Conservation (phyloP, 1,139 yeast genomes). For the Yamadazyma atlantica region DNA sequence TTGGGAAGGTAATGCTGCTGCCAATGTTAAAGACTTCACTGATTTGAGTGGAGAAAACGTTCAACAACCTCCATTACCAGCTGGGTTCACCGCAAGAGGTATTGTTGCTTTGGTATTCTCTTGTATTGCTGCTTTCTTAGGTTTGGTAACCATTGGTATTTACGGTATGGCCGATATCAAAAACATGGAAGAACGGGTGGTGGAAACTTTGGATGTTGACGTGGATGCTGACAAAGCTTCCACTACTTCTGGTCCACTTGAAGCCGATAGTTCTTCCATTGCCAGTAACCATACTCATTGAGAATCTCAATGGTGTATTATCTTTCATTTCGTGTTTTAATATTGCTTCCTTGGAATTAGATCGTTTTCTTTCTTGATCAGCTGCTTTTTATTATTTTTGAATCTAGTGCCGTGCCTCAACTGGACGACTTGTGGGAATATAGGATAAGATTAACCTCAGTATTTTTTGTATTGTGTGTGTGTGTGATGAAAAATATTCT, state of each 20-base stretch:
- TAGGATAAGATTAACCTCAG: neutral
- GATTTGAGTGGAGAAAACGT: constrained; percentile 56
- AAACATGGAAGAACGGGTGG: constrained; percentile 58
- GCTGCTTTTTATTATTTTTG: too few species aligned
- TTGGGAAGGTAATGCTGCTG: constrained; percentile 71
- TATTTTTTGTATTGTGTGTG: constrained; percentile 8
- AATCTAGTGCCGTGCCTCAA: too few species aligned
- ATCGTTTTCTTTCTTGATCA: neutral
- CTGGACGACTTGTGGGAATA: neutral
- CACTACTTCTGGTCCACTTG: constrained; percentile 2
- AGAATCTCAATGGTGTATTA: neutral
- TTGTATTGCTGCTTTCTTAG: constrained; percentile 56
- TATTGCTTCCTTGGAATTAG: neutral
- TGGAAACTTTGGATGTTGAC: constrained; percentile 57
- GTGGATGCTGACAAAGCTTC: constrained; percentile 39
- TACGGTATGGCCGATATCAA: constrained; percentile 69
- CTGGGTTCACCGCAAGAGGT: constrained; percentile 69
- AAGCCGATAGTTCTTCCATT: neutral
- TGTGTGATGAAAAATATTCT: constrained; percentile 9
- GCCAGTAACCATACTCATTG: neutral
- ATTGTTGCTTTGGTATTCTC: constrained; percentile 62
- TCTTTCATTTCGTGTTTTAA: neutral
- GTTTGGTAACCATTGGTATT: constrained; percentile 52
- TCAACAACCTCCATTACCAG: constrained; percentile 59
- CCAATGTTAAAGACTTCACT: constrained; percentile 49